Evolutionary conservation across 1,139 yeast genomes (phyloP).

Genomic region (Arxiozyma heterogenica): DNA sequence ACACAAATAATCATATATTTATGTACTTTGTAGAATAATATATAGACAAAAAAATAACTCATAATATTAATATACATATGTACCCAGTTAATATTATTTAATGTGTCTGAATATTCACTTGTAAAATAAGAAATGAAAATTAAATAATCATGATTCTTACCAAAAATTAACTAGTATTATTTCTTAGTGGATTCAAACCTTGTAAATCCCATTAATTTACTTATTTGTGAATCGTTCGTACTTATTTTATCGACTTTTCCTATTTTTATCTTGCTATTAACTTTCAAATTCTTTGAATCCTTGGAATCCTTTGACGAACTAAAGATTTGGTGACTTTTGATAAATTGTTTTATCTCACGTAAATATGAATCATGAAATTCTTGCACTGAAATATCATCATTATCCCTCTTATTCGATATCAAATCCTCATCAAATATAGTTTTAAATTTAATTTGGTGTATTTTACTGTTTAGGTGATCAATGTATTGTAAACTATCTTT

Average conservation of each 20-base stretch:
- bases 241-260: conserved; percentile 14
- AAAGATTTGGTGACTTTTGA: conserved; percentile 10
- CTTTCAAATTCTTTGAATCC: background rate
- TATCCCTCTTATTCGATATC: conserved; percentile 28
- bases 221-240: conserved; percentile 29
- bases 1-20: background rate
- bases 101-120: background rate
- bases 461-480: conserved; percentile 73
- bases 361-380: conserved; percentile 30
- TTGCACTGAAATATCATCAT: conserved; percentile 30
- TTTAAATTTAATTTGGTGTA: conserved; percentile 39
- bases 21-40: too few relatives aligned
- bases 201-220: conserved; percentile 46
- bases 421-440: conserved; percentile 28
- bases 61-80: too few relatives aligned
- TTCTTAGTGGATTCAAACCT: conserved; percentile 37
- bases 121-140: background rate
- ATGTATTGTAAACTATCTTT: conserved; percentile 73
- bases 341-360: conserved; percentile 19
- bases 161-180: conserved; percentile 5
- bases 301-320: background rate
- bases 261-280: conserved; percentile 21
- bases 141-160: background rate
- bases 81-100: too few relatives aligned
- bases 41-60: too few relatives aligned